Evolutionary conservation across 495 filamentous ascomycete genomes (phyloP), one percentile per base, ranked within the genome.

Genomic region (Xylona heveae): DNA sequence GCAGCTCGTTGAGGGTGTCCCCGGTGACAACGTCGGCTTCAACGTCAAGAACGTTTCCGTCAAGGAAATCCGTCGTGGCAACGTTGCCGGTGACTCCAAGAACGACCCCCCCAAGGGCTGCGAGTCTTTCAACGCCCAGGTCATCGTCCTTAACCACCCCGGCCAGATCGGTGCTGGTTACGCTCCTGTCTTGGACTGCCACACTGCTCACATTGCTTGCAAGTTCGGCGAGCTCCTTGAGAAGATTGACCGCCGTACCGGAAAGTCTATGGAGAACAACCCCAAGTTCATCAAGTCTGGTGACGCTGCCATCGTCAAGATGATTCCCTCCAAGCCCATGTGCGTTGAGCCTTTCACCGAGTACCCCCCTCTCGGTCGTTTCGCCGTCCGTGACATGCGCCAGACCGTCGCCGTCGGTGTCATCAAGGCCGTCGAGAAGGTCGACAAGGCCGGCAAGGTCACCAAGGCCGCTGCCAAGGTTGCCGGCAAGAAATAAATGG

Each of bases 21-120:
- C 88, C 45, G 88, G 88, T 66, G 88, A 97, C 74, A 97, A 97
- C 66, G 88, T 97, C 54, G 88, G 88, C 48, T 97, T 97, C 83
- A 97, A 97, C 77, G 90, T 97, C 65, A 93, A 94, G 85, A 97
- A 97, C 88, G 88, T 97, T 49, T 95, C 88, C 56, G 90, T 97
- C 65, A 97, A 97, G 80, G 88, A 97, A 59, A 91, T 97, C 54
- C 88, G 88, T 62, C 88, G 88, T 85, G 88, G 88, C 58, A 97
- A 95, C 71, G 90, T 97, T 53, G 80, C 81, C 52, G 79, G 80
- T 73, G 88, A 97, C 75, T 82, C 81, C 69, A 97, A 97, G 82
- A 91, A 88, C 69, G 90, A 97, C 71, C 88, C 88, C 46, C 79
- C 88, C 46, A 62, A 64, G 51, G 88, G 66, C 51, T 64, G 62